Base-by-base conservation (phyloP, 305 asterid genomes). In the Vinca major region DNA sequence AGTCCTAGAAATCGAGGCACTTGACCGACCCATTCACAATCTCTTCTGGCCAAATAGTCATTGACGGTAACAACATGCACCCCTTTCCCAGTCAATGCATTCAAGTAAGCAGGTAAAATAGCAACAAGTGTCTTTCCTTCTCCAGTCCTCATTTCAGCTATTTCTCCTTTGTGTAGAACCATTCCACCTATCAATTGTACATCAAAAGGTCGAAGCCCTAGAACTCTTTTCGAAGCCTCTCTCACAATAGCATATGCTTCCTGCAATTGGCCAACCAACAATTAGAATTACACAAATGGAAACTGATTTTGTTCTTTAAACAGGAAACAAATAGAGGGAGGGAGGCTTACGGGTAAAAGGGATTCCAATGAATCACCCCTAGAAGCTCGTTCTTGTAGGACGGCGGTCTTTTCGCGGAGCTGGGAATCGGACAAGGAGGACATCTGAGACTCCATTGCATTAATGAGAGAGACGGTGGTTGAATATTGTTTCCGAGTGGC, bases 21-120 rank as follows among this genome's bases (percentile, higher is more conserved):
- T 84, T 92, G 98, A 75, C 98, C 98, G 73, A 92, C 96, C 98
- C 98, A 90, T 80, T 93, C 98, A 72, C 98, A 93, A 74, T 90
- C 98, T 68, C 97, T 81, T 67, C 98, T 84, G 67, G 98, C 97
- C 81, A 93, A 82, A 79, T 93, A 93, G 80, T 93, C 98, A 76
- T 93, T 93, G 51, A 93, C 97, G 1, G 98, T 93, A 74, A 93
- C 96, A 74, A 81, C 92, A 69, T 93, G 94, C 65, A 93, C 98
- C 54, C 98, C 97, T 79, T 84, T 93, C 58, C 96, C 96, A 44
- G 91, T 73, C 88, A 92, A 84, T 33, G 98, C 97, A 74, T 92
- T 92, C 60, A 92, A 82, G 78, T 86, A 88, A 73, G 97, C 96
- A 62, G 98, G 98, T 77, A 92, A 76, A 80, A 92, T 78, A 61